Base-by-base conservation (phyloP, 2,329 filamentous ascomycete species). In the Trichoderma cornu-damae region DNA sequence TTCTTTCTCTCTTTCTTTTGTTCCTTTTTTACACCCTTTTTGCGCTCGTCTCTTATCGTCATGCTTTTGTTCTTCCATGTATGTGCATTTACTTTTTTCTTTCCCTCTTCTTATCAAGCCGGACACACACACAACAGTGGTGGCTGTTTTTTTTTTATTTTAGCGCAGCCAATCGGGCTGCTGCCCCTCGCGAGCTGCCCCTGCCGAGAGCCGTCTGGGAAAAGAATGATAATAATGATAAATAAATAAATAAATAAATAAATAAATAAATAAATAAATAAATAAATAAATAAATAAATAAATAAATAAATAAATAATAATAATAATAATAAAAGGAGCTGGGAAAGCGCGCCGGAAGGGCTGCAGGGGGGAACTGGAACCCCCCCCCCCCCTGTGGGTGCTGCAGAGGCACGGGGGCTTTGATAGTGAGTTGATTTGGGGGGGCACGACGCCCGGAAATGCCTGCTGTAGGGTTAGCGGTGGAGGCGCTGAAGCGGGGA, bases 301-400 rank as follows among this genome's bases (percentile, higher is more conserved):
- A n/a, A n/a, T n/a, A n/a, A n/a, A n/a, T n/a, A n/a, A n/a, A n/a
- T n/a, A n/a, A n/a, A n/a, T n/a, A n/a, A n/a, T n/a, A n/a, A n/a
- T n/a, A n/a, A n/a, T n/a, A n/a, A n/a, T n/a, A n/a, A n/a, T n/a
- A n/a, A n/a, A n/a, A n/a, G n/a, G n/a, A n/a, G 30, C 24, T 22
- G 26, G 40, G 32, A 20, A 46, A 9, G 42, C 30, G 30, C n/a
- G 51, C 24, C 26, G 16, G 37, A 22, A 4, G 35, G 40, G n/a
- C 51, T 47, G 51, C 51, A 55, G 51, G 51, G 51, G 51, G 30
- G 24, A 32, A n/a, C n/a, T n/a, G n/a, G n/a, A n/a, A n/a, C n/a
- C n/a, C n/a, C n/a, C n/a, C n/a, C n/a, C n/a, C n/a, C 12, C 51
- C 51, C 32, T 30, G 30, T 38, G 12, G 8, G n/a, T 1, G 35